These are phyloP conservation scores for Malus asiatica DNA, from an alignment of 306 rosid species.

Conservation along the genomic window DNA sequence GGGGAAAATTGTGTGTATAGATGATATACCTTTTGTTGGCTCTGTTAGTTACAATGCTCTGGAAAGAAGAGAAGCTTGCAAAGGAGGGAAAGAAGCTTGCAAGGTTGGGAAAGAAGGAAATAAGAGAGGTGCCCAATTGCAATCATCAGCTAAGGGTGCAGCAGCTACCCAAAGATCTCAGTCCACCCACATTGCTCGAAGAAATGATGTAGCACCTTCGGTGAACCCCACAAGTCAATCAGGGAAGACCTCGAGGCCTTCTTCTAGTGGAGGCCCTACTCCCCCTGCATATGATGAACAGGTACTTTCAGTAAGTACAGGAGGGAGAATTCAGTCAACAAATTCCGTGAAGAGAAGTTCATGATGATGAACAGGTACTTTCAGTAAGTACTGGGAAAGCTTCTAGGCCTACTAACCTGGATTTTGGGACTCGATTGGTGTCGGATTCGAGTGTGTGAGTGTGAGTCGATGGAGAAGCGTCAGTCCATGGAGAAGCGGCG, in stretches of 20 bases:
- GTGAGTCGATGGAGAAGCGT: too few relatives aligned
- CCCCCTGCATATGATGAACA: conserved; percentile 55
- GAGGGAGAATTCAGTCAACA: background rate
- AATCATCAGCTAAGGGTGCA: conserved; percentile 51
- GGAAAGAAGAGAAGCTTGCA: conserved; percentile 79
- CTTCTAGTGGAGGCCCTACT: conserved; percentile 39
- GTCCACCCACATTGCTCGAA: conserved; percentile 59
- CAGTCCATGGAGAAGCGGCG: too few relatives aligned
- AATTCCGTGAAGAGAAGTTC: too few relatives aligned
- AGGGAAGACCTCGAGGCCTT: conserved; percentile 35
- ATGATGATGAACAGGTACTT: too few relatives aligned
- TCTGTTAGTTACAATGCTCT: conserved; percentile 62
- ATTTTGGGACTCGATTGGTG: too few relatives aligned
- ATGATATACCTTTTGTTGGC: background rate
- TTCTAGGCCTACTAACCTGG: too few relatives aligned
- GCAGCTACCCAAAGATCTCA: conserved; percentile 47
- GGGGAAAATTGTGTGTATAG: background rate
- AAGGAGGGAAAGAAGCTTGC: conserved; percentile 91
- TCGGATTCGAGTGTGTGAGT: too few relatives aligned
- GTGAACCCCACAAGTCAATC: conserved; percentile 42
- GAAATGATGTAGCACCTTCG: conserved; percentile 43
- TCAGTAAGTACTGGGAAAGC: too few relatives aligned
- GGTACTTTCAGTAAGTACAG: conserved; percentile 24
- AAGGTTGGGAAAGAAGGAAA: too few relatives aligned
- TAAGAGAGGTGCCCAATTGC: conserved; percentile 60